Percentiles rank a stretch among this genome's conserved stretches.
phyloP scores from a whole-genome alignment of 768 basidiomycete species.

The Mrakia frigida region DNA sequence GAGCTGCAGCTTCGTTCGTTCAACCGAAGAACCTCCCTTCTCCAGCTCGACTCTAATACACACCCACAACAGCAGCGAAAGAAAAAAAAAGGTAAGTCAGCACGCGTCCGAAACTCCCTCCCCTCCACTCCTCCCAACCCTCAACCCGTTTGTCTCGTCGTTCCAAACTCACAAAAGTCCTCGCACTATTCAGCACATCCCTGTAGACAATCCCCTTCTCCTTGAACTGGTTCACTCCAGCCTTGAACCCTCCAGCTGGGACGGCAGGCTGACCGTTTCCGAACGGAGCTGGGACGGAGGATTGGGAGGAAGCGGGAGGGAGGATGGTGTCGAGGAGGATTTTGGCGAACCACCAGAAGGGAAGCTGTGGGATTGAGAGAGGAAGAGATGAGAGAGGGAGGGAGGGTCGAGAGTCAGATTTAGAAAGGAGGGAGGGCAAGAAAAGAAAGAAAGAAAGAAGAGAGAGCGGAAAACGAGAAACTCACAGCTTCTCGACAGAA shows the following conservation, averaged over 20 bases:
- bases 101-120: neutral
- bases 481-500: constrained; percentile 43
- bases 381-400: neutral
- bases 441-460: neutral
- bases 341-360: constrained; percentile 47
- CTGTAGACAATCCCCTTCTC: constrained; percentile 14
- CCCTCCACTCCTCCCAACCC: neutral
- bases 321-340: constrained; percentile 43
- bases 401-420: neutral
- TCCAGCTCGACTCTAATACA: neutral
- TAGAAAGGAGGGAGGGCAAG: neutral
- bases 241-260: constrained; percentile 1
- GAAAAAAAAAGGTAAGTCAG: neutral
- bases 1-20: no score
- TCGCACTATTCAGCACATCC: constrained; percentile 18
- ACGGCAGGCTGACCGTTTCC: neutral
- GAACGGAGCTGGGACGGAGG: neutral
- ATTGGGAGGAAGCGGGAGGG: neutral
- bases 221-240: constrained; percentile 24
- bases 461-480: neutral
- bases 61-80: neutral
- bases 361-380: constrained; percentile 41
- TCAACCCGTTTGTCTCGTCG: no score
- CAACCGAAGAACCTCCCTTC: neutral
- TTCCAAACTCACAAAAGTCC: constrained; percentile 9